Percentiles rank a stretch among this genome's conserved stretches.
Evolutionary conservation across 768 basidiomycete species (phyloP).

Genomic region (Suillus americanus): DNA sequence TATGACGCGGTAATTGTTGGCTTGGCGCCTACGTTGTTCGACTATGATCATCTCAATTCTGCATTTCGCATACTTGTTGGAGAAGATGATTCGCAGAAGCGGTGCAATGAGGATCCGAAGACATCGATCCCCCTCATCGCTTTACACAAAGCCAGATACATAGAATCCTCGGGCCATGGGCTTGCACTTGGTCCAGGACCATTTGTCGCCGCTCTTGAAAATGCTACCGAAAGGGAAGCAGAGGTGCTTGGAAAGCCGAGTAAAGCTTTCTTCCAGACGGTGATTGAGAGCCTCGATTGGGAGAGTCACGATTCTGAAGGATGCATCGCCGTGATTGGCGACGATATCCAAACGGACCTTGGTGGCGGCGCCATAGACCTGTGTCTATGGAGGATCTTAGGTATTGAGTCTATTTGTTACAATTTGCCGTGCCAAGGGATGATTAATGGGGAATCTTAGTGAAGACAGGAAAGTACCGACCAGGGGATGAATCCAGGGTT

Average conservation of each 20-base stretch:
- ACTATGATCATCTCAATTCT: conserved; percentile 56
- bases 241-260: conserved; percentile 67
- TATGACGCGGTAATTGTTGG: conserved; percentile 69
- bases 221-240: conserved; percentile 47
- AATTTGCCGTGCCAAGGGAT: conserved; percentile 7
- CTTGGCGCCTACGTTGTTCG: conserved; percentile 49
- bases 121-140: conserved; percentile 46
- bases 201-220: conserved; percentile 64
- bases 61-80: conserved; percentile 65
- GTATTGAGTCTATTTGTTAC: conserved; percentile 31
- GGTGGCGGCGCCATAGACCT: conserved; percentile 61
- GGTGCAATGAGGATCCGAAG: neutral
- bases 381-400: conserved; percentile 61
- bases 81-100: conserved; percentile 29
- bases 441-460: conserved; percentile 35
- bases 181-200: conserved; percentile 71
- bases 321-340: conserved; percentile 58
- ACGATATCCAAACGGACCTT: conserved; percentile 65
- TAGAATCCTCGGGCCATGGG: conserved; percentile 43
- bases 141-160: conserved; percentile 57
- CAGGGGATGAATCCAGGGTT: conserved; percentile 50
- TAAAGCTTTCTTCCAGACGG: conserved; percentile 56
- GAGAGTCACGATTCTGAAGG: conserved; percentile 18
- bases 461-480: conserved; percentile 67
- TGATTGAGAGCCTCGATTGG: conserved; percentile 43